Evolutionary conservation across 1,139 yeast genomes (phyloP).

Genomic region (Lodderomyces orthopsilosis): DNA sequence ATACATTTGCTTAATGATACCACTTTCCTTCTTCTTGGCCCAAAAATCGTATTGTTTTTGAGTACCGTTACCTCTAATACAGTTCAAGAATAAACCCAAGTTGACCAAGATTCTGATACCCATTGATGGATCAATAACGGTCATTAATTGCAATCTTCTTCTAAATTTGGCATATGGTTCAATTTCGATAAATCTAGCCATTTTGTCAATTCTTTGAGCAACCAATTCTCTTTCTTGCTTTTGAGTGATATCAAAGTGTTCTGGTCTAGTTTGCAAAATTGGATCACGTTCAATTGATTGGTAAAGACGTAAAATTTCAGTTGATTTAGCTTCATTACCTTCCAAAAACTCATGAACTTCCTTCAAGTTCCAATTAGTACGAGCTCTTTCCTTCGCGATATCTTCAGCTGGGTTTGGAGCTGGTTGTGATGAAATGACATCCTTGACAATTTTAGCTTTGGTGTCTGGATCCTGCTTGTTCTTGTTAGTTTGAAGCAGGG

Average conservation of each 20-base stretch:
- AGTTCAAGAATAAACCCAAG: slow-evolving; percentile 47
- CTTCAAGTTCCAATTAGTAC: slow-evolving; percentile 34
- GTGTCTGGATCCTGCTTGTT: slow-evolving; percentile 13
- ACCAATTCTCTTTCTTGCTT: slow-evolving; percentile 43
- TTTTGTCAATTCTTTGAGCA: slow-evolving; percentile 41
- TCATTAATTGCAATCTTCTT: slow-evolving; percentile 39
- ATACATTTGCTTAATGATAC: slow-evolving; percentile 60
- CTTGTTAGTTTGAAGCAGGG: slow-evolving; percentile 4
- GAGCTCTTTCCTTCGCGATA: slow-evolving; percentile 14
- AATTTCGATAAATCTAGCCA: slow-evolving; percentile 43
- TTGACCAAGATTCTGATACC: slow-evolving; percentile 51
- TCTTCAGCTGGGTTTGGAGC: slow-evolving; percentile 15
- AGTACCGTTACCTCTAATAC: slow-evolving; percentile 52
- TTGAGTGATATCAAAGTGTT: slow-evolving; percentile 39
- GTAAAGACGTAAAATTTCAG: slow-evolving; percentile 30
- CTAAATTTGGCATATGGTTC: slow-evolving; percentile 37
- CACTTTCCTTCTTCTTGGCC: slow-evolving; percentile 73
- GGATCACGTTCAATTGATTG: slow-evolving; percentile 54
- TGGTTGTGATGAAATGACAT: slow-evolving; percentile 10
- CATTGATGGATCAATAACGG: slow-evolving; percentile 49
- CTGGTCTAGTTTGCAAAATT: slow-evolving; percentile 34
- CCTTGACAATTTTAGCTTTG: slow-evolving; percentile 10
- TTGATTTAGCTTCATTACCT: slow-evolving; percentile 37
- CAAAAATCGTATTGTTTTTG: slow-evolving; percentile 62
- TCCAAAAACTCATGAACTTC: slow-evolving; percentile 49